A percentile compares a stretch with the other conserved stretches of the same genome.
phyloP scores from a whole-genome alignment of 2,329 filamentous ascomycete genomes.

The Apiospora aurea region DNA sequence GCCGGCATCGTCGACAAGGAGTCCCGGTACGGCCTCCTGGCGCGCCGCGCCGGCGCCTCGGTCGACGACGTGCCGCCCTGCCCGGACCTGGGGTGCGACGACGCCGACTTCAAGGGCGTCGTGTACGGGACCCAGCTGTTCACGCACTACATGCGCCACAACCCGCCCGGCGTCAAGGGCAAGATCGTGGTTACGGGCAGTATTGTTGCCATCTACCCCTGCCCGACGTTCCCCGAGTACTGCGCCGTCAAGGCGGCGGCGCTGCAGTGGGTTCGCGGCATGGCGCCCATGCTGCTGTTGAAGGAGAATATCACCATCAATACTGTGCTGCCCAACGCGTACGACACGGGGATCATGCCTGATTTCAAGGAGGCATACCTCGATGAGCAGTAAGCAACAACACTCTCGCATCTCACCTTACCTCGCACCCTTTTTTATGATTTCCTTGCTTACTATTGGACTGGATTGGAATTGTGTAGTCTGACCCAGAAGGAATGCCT shows the following conservation, averaged over 20 bases:
- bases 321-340: slow-evolving; percentile 30
- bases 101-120: slow-evolving; percentile 31
- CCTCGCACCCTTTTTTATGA: not conserved
- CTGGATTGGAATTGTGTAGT: slow-evolving; percentile 4
- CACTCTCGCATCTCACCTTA: not conserved
- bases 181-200: slow-evolving; percentile 33
- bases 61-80: slow-evolving; percentile 30
- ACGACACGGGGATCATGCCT: slow-evolving; percentile 30
- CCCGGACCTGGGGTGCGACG: slow-evolving; percentile 29
- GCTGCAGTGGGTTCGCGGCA: slow-evolving; percentile 28
- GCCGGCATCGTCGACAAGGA: slow-evolving; percentile 29
- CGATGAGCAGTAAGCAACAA: slow-evolving; percentile 26
- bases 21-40: slow-evolving; percentile 30
- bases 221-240: slow-evolving; percentile 32
- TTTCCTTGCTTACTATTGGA: not conserved
- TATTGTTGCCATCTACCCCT: slow-evolving; percentile 28
- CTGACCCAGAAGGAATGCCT: slow-evolving; percentile 28
- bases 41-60: slow-evolving; percentile 2
- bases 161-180: slow-evolving; percentile 25
- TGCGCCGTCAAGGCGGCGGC: slow-evolving; percentile 28
- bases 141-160: slow-evolving; percentile 32
- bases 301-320: slow-evolving; percentile 33
- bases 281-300: slow-evolving; percentile 28
- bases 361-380: slow-evolving; percentile 29
- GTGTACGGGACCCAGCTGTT: slow-evolving; percentile 32